phyloP scores from a whole-genome alignment of 331 rosid species.

The Telfairia occidentalis region DNA sequence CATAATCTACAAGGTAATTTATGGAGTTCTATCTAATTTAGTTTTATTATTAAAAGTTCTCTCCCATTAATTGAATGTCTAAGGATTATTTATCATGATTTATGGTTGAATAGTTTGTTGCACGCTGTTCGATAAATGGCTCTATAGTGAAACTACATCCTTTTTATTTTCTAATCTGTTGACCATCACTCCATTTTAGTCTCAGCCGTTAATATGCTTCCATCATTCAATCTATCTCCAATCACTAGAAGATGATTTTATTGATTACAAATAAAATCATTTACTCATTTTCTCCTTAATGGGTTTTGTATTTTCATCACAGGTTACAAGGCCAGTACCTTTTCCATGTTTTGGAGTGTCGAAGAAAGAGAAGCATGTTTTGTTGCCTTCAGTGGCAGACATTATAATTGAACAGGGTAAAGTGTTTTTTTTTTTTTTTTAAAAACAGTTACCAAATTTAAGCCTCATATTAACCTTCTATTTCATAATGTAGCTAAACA shows the following conservation, averaged over 20 bases:
- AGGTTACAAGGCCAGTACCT: slow-evolving; percentile 79
- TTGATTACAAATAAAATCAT: not conserved
- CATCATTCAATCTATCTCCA: not conserved
- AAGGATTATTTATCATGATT: not conserved
- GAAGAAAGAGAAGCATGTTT: slow-evolving; percentile 84
- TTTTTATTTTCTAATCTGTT: not conserved
- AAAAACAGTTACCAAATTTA: not conserved
- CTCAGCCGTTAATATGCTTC: not conserved
- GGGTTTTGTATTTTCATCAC: slow-evolving; percentile 24
- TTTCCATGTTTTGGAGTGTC: slow-evolving; percentile 80
- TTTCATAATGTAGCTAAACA: not conserved
- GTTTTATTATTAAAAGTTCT: not conserved
- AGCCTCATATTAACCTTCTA: not conserved
- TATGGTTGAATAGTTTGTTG: not conserved
- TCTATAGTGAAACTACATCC: not conserved
- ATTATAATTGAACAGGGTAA: slow-evolving; percentile 83
- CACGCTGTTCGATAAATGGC: not conserved
- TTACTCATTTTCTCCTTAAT: not conserved
- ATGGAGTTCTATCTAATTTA: not conserved
- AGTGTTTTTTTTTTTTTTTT: slow-evolving; percentile 8
- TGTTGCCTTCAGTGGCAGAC: slow-evolving; percentile 73
- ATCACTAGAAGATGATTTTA: not conserved
- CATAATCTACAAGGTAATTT: slow-evolving; percentile 61
- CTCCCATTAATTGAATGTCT: not conserved
- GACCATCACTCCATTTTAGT: not conserved